Percentiles rank a stretch among this genome's conserved stretches.
Evolutionary conservation across 2,329 filamentous ascomycete genomes (phyloP).

Genomic region (Talaromyces sp.): DNA sequence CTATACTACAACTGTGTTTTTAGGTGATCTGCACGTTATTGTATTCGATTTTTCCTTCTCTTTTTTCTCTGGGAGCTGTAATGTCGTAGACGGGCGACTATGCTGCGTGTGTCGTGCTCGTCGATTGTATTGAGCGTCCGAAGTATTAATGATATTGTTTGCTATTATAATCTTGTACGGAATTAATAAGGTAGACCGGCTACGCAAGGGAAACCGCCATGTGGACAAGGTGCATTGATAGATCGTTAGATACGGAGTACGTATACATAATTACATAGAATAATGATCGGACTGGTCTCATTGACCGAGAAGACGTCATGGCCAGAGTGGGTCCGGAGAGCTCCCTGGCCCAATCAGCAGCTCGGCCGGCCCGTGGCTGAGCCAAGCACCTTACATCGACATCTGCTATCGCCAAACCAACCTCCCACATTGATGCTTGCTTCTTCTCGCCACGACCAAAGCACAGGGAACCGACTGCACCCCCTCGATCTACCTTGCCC

Average conservation of each 20-base stretch:
- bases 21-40: slow-evolving; percentile 12
- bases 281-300: too few species aligned
- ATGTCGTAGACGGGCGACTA: background rate
- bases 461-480: background rate
- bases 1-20: slow-evolving; percentile 13
- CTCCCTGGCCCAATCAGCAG: slow-evolving; percentile 9
- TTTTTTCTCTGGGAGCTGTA: background rate
- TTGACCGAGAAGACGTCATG: slow-evolving; percentile 8
- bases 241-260: too few species aligned
- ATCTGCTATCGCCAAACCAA: background rate
- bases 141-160: background rate
- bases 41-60: background rate
- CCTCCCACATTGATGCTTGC: background rate
- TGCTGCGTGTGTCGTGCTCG: background rate
- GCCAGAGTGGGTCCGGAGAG: slow-evolving; percentile 3
- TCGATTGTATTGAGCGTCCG: background rate
- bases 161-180: too few species aligned
- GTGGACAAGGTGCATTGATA: too few species aligned
- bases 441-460: background rate
- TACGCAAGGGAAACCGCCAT: too few species aligned
- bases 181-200: too few species aligned
- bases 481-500: background rate
- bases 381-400: background rate
- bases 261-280: too few species aligned
- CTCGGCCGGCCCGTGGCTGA: background rate